Percentiles rank a stretch among this genome's conserved stretches.
These are phyloP conservation scores for Metschnikowia cerradonensis DNA, from an alignment of 805 yeast genomes.

Conservation along the genomic window DNA sequence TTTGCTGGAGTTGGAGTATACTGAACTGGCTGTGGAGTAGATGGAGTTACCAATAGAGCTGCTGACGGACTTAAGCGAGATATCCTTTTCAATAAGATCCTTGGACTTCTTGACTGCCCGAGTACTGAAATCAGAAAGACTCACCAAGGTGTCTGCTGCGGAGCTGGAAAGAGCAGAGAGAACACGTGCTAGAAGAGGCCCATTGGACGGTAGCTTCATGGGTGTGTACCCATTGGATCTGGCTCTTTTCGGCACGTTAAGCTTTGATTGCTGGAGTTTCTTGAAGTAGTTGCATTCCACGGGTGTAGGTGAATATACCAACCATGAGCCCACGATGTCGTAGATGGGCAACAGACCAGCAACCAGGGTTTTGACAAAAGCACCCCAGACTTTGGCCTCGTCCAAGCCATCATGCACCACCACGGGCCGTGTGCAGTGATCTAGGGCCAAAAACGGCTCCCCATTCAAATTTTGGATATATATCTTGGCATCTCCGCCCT, in stretches of 20 bases:
- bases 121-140: slow-evolving; percentile 47
- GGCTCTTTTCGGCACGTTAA: slow-evolving; percentile 11
- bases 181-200: slow-evolving; percentile 46
- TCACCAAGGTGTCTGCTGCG: slow-evolving; percentile 49
- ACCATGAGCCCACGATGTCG: slow-evolving; percentile 48
- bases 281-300: slow-evolving; percentile 25
- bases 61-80: slow-evolving; percentile 28
- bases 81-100: slow-evolving; percentile 19
- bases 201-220: slow-evolving; percentile 38
- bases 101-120: slow-evolving; percentile 37
- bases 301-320: slow-evolving; percentile 43
- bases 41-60: slow-evolving; percentile 30
- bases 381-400: background rate
- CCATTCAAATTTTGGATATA: background rate
- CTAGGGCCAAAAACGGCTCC: background rate
- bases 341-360: slow-evolving; percentile 40
- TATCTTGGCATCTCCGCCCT: background rate
- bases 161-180: slow-evolving; percentile 46
- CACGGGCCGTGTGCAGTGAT: slow-evolving; percentile 9
- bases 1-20: slow-evolving; percentile 14
- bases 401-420: slow-evolving; percentile 4
- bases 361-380: slow-evolving; percentile 29
- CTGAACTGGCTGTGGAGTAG: slow-evolving; percentile 33
- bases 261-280: slow-evolving; percentile 16
- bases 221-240: slow-evolving; percentile 32